phyloP scores from a whole-genome alignment of 1,284 basidiomycete genomes.

The Tilletiopsis washingtonensis region DNA sequence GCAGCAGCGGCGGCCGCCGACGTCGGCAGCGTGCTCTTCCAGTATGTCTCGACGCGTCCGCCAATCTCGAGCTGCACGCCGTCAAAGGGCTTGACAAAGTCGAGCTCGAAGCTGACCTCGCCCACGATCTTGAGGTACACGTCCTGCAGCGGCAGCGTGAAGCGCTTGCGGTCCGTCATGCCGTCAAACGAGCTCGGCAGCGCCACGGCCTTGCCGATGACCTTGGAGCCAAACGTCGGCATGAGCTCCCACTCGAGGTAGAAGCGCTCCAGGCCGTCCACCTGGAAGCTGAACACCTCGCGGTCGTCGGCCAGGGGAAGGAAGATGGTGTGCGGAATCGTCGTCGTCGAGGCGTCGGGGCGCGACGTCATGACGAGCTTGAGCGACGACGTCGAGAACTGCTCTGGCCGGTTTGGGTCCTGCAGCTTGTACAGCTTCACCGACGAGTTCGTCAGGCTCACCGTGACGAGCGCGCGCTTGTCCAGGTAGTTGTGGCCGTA shows the following conservation, averaged over 20 bases:
- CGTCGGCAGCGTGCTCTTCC: constrained; percentile 45
- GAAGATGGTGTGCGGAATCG: constrained; percentile 56
- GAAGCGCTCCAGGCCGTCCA: constrained; percentile 64
- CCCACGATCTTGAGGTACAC: constrained; percentile 88
- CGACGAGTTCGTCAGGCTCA: constrained; percentile 54
- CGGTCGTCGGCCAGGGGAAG: constrained; percentile 67
- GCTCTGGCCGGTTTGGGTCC: constrained; percentile 38
- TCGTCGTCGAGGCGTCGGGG: constrained; percentile 65
- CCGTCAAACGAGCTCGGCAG: constrained; percentile 65
- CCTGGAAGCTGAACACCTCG: constrained; percentile 84
- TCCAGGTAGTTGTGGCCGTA: constrained; percentile 58
- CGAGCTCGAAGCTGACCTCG: constrained; percentile 84
- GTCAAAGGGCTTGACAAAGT: constrained; percentile 80
- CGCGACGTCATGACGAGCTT: constrained; percentile 86
- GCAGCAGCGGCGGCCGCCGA: constrained; percentile 4
- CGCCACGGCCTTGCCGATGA: constrained; percentile 86
- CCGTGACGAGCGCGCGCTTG: constrained; percentile 74
- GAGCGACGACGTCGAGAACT: constrained; percentile 59
- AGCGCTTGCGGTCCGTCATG: constrained; percentile 36
- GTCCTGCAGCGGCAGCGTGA: constrained; percentile 68
- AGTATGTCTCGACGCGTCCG: constrained; percentile 57
- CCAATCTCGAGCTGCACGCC: constrained; percentile 93
- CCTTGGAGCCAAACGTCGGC: constrained; percentile 96
- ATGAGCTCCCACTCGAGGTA: constrained; percentile 89
- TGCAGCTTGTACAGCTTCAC: constrained; percentile 42